Base-by-base conservation (phyloP, 2,329 filamentous ascomycete species). In the Myriangium duriaei region DNA sequence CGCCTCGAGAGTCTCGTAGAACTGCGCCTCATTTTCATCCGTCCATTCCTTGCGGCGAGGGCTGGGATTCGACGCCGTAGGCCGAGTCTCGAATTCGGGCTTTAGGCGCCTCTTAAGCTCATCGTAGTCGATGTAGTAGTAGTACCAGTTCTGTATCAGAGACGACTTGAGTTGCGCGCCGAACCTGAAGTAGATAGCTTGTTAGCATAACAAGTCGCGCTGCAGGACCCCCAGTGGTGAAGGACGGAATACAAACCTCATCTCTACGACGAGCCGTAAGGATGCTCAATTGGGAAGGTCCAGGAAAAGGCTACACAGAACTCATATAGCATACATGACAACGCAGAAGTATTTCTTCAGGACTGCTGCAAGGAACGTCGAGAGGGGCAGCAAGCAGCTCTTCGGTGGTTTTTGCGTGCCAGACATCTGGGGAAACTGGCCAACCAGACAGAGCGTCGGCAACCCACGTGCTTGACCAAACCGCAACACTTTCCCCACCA, bases 61-160 rank as follows among this genome's bases (percentile, higher is more conserved):
- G 37, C 54, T 54, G 10, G 52, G 49, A 35, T 57, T 52, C 42
- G 49, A 53, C 45, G 57, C 60, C 43, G 56, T 66, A 30, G 60
- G 69, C 40, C 60, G 58, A 42, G 58, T 63, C 43, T 76, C 74
- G 48, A 71, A 81, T 42, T 78, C 73, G 42, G 73, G 76, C 63
- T 88, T 91, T 45, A 98, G 76, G 48, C 85, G 78, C 49, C 73
- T 70, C 66, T 98, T 98, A 34, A 98, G 74, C 47, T 80, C 83
- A 59, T 95, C 87, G 65, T 98, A 98, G 64, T 85, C 81, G 63
- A 98, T 95, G 66, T 98, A 98, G 68, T 94, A 85, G 79, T 87
- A 94, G 60, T 87, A 79, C 67, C 92, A 98, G 65, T 96, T 87
- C 68, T 83, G 86, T 63, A 96, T 93, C 56, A 94, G 74, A 58